phyloP scores from a whole-genome alignment of 1,284 basidiomycete species.

The Porphyrellus sp. region DNA sequence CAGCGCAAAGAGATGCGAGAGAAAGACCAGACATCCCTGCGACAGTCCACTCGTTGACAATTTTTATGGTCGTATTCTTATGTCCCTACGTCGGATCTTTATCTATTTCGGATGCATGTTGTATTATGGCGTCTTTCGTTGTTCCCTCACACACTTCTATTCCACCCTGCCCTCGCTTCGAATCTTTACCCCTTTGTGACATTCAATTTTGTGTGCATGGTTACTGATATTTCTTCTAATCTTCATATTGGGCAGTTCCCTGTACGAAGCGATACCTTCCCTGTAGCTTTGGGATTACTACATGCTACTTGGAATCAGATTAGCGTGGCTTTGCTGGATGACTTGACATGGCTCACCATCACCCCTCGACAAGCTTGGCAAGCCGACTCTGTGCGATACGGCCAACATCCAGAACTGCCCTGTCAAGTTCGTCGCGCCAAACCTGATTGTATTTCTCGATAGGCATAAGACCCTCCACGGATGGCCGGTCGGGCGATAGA shows the following conservation, averaged over 20 bases:
- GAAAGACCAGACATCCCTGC: constrained; percentile 15
- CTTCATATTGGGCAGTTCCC: background rate
- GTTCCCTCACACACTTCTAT: constrained; percentile 8
- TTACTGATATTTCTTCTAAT: constrained; percentile 3
- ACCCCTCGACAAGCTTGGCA: constrained; percentile 24
- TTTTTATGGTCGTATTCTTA: constrained; percentile 35
- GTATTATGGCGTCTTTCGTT: constrained; percentile 17
- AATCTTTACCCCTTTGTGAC: background rate
- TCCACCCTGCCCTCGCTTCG: background rate
- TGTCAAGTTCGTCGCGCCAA: constrained; percentile 65
- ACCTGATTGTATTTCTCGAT: constrained; percentile 42
- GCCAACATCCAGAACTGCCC: constrained; percentile 74
- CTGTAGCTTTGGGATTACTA: background rate
- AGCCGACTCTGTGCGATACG: constrained; percentile 71
- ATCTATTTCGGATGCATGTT: constrained; percentile 27
- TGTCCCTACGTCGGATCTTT: constrained; percentile 19
- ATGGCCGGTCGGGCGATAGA: constrained; percentile 42
- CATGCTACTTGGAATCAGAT: background rate
- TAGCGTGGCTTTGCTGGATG: background rate
- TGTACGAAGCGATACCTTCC: constrained; percentile 16
- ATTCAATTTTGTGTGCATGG: constrained; percentile 14
- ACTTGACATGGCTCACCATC: constrained; percentile 5
- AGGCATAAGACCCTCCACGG: constrained; percentile 36
- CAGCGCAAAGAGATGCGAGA: constrained; percentile 35
- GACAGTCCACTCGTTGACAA: constrained; percentile 13